These are phyloP conservation scores for Elsinoe ampelina DNA, from an alignment of 2,329 filamentous ascomycete genomes.

Conservation along the genomic window DNA sequence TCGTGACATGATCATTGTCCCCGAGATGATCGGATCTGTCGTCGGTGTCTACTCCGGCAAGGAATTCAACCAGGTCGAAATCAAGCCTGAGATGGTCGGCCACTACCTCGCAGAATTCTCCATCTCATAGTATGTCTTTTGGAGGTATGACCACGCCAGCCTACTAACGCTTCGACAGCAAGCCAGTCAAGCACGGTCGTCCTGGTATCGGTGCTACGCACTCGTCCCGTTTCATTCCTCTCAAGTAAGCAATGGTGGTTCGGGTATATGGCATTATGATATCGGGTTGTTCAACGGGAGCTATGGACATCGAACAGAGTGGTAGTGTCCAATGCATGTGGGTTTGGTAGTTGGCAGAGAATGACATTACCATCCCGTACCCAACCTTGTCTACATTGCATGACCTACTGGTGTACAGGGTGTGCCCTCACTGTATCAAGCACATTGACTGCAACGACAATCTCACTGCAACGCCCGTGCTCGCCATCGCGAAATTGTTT, in stretches of 20 bases:
- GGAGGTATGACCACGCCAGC: not conserved
- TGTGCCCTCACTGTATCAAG: too few species aligned
- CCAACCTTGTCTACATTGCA: too few species aligned
- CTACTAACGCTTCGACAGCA: slow-evolving; percentile 58
- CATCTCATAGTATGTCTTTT: slow-evolving; percentile 80
- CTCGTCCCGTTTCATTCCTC: slow-evolving; percentile 99
- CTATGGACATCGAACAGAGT: not conserved
- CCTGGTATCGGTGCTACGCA: slow-evolving; percentile 99
- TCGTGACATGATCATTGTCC: slow-evolving; percentile 99
- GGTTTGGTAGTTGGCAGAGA: not conserved
- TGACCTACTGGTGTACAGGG: too few species aligned
- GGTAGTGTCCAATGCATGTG: not conserved
- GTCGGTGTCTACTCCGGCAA: slow-evolving; percentile 99
- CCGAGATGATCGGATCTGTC: slow-evolving; percentile 98
- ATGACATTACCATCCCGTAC: not conserved
- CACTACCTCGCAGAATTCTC: slow-evolving; percentile 99
- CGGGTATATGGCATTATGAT: not conserved
- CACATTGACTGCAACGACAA: not conserved
- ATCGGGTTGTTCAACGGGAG: not conserved
- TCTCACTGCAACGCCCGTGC: too few species aligned
- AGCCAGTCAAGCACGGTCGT: slow-evolving; percentile 99
- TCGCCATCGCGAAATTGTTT: not conserved
- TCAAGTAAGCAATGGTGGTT: slow-evolving; percentile 60
- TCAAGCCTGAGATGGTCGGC: slow-evolving; percentile 99
- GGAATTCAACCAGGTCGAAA: slow-evolving; percentile 99